Conservation (phyloP, 208 protist species). For the Strigomonas culicis region DNA sequence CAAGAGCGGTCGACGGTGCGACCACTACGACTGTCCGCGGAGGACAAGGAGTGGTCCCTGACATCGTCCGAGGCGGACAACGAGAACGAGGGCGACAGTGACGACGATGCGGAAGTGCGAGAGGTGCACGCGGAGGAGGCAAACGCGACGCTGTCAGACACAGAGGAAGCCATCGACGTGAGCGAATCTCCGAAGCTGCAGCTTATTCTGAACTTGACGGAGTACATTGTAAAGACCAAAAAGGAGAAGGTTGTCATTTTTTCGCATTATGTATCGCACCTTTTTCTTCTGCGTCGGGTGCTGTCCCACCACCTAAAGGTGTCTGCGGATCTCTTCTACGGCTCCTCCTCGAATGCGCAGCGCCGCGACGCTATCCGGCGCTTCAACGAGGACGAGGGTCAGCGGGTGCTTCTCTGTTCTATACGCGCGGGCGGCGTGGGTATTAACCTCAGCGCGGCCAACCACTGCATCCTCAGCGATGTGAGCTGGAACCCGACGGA, state of each 20-base stretch:
- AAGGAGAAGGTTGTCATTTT: slow-evolving; percentile 83
- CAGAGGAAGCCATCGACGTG: slow-evolving; percentile 21
- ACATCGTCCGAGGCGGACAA: not conserved
- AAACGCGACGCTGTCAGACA: not conserved
- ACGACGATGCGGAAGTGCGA: not conserved
- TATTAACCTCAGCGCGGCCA: slow-evolving; percentile 91
- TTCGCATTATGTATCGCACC: slow-evolving; percentile 59
- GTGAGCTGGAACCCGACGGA: slow-evolving; percentile 90
- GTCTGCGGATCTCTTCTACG: slow-evolving; percentile 15
- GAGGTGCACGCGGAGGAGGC: slow-evolving; percentile 22
- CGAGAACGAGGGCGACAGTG: not conserved
- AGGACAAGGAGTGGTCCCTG: not conserved
- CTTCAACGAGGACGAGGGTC: slow-evolving; percentile 46
- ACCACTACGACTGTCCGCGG: not conserved
- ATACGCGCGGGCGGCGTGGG: slow-evolving; percentile 91
- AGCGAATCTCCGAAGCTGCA: slow-evolving; percentile 62
- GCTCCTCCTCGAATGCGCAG: slow-evolving; percentile 27
- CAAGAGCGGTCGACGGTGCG: not conserved
- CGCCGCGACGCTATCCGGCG: slow-evolving; percentile 47
- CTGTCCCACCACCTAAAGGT: slow-evolving; percentile 25
- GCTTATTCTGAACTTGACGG: slow-evolving; percentile 48
- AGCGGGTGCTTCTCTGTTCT: slow-evolving; percentile 86
- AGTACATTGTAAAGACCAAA: slow-evolving; percentile 38
- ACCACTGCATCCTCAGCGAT: slow-evolving; percentile 95
- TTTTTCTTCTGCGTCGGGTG: slow-evolving; percentile 42